Conservation (phyloP, 2,329 filamentous ascomycete genomes). For the Trichoderma harzianum region DNA sequence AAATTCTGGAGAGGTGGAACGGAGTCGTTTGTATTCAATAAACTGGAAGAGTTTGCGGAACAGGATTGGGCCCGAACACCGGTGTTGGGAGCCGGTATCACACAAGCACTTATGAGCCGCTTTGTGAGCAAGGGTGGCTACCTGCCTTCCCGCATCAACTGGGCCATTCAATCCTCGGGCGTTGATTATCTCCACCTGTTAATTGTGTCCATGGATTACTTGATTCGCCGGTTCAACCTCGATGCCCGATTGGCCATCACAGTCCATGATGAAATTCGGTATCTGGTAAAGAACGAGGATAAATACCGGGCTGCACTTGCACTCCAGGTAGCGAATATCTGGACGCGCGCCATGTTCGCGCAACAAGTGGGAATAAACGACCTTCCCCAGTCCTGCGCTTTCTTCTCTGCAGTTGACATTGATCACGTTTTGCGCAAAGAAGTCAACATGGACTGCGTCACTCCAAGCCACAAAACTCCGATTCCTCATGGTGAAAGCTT, state of each 20-base stretch:
- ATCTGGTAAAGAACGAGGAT: constrained; percentile 80
- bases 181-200: constrained; percentile 96
- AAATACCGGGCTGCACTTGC: constrained; percentile 90
- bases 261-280: constrained; percentile 96
- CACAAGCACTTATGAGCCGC: constrained; percentile 85
- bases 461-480: constrained; percentile 73
- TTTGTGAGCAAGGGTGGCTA: constrained; percentile 88
- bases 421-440: constrained; percentile 96
- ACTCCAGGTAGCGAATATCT: constrained; percentile 87
- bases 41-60: constrained; percentile 94
- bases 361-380: constrained; percentile 97
- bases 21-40: constrained; percentile 97
- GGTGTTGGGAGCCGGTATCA: constrained; percentile 91
- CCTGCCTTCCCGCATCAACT: constrained; percentile 95
- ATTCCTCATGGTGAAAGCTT: constrained; percentile 85
- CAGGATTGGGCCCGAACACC: constrained; percentile 88
- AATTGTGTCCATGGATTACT: constrained; percentile 91
- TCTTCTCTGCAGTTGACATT: constrained; percentile 93
- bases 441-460: constrained; percentile 96
- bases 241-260: constrained; percentile 84
- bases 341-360: constrained; percentile 96
- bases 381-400: constrained; percentile 88
- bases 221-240: constrained; percentile 80
- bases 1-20: constrained; percentile 95
- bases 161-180: constrained; percentile 96